phyloP scores from a whole-genome alignment of 495 filamentous ascomycete species.

The Stereocaulon alpinum region DNA sequence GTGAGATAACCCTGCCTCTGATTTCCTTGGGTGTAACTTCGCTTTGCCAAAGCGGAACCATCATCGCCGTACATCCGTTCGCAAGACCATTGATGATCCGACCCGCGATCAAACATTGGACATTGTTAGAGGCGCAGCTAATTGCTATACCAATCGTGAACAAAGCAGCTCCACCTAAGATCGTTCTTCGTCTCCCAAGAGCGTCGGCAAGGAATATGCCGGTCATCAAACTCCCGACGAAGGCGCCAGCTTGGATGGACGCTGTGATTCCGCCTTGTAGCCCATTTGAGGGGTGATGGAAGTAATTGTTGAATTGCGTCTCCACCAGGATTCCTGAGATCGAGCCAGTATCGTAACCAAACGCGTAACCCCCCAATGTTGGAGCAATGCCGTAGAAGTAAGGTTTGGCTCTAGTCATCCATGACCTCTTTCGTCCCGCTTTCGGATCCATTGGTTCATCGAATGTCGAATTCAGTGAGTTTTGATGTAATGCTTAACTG shows the following conservation, averaged over 20 bases:
- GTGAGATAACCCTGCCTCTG: slow-evolving; percentile 33
- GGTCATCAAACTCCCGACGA: slow-evolving; percentile 32
- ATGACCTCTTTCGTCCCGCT: not conserved
- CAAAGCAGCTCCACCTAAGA: slow-evolving; percentile 34
- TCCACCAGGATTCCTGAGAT: slow-evolving; percentile 22
- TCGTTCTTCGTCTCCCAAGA: slow-evolving; percentile 35
- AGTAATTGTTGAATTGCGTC: slow-evolving; percentile 23
- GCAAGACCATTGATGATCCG: slow-evolving; percentile 36
- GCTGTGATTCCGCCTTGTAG: slow-evolving; percentile 24
- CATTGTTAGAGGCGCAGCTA: slow-evolving; percentile 31
- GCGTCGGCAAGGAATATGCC: slow-evolving; percentile 32
- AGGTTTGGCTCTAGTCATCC: slow-evolving; percentile 12
- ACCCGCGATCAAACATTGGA: slow-evolving; percentile 33
- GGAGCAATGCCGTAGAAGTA: slow-evolving; percentile 30
- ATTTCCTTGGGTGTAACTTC: slow-evolving; percentile 38
- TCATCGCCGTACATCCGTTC: slow-evolving; percentile 31
- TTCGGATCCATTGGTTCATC: not conserved
- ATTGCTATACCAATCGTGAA: slow-evolving; percentile 37
- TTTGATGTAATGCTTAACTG: too few relatives aligned
- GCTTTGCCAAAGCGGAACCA: slow-evolving; percentile 38
- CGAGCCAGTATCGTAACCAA: slow-evolving; percentile 28
- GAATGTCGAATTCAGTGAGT: too few relatives aligned
- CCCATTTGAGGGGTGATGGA: slow-evolving; percentile 22
- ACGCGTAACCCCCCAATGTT: slow-evolving; percentile 26
- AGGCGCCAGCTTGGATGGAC: slow-evolving; percentile 30